Evolutionary conservation across 2,329 filamentous ascomycete species (phyloP).

Genomic region (Diaporthe sp.): DNA sequence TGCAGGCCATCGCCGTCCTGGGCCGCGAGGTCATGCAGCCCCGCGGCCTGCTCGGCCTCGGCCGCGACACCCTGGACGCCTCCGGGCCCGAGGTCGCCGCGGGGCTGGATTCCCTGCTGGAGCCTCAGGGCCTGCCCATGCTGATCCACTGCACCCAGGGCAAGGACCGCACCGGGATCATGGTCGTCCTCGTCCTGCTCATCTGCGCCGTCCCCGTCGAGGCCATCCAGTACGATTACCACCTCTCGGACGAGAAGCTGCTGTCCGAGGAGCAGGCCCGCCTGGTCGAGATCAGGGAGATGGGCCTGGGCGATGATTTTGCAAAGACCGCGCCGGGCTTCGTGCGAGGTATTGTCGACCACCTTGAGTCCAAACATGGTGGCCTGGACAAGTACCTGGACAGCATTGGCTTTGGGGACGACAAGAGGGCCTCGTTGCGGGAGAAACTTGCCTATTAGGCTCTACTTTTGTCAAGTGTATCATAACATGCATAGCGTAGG

Average conservation of each 20-base stretch:
- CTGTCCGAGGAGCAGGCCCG: constrained; percentile 72
- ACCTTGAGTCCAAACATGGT: constrained; percentile 74
- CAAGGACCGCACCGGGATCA: constrained; percentile 85
- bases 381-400: constrained; percentile 76
- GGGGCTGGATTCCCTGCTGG: constrained; percentile 42
- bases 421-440: constrained; percentile 57
- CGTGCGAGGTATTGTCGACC: constrained; percentile 68
- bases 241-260: constrained; percentile 72
- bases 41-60: constrained; percentile 79
- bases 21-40: constrained; percentile 78
- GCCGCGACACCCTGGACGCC: constrained; percentile 76
- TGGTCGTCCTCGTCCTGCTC: constrained; percentile 77
- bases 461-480: neutral
- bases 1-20: constrained; percentile 78
- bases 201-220: constrained; percentile 68
- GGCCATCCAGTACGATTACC: constrained; percentile 80
- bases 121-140: constrained; percentile 65
- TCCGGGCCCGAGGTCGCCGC: constrained; percentile 72
- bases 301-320: constrained; percentile 83
- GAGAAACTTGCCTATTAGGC: constrained; percentile 58
- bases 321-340: constrained; percentile 75
- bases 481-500: neutral
- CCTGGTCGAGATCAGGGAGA: constrained; percentile 75
- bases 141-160: constrained; percentile 90
- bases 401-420: constrained; percentile 68